Conservation (phyloP, 345 rosid species). For the Eucalyptus grandis region DNA sequence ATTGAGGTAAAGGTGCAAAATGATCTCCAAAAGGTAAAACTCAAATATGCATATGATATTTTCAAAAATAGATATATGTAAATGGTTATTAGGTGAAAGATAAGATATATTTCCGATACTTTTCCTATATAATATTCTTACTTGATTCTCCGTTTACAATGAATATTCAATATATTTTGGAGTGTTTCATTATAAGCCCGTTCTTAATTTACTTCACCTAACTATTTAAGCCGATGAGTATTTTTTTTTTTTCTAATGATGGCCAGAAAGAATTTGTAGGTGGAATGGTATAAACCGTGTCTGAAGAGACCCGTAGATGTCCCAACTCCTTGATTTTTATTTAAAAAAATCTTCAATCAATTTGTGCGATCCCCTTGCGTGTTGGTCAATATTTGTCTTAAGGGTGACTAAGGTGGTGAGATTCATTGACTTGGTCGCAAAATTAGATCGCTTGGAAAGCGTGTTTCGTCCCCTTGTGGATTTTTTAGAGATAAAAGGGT, state of each 20-base stretch:
- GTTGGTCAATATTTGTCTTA: background rate
- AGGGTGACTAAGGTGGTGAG: background rate
- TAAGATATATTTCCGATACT: background rate
- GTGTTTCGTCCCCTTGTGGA: background rate
- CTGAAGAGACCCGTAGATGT: background rate
- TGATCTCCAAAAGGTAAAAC: background rate
- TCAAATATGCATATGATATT: background rate
- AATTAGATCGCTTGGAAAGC: background rate
- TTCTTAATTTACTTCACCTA: background rate
- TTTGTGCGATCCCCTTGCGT: background rate
- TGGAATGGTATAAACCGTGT: background rate
- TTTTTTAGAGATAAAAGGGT: background rate
- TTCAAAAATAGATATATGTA: background rate
- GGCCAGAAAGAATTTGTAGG: background rate
- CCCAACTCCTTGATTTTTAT: background rate
- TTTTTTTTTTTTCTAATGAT: background rate
- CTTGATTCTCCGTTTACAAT: background rate
- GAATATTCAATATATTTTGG: background rate
- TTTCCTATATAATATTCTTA: background rate
- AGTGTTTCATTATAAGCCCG: background rate
- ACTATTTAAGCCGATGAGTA: background rate
- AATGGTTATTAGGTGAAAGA: background rate
- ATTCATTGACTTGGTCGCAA: background rate
- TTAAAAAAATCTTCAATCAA: background rate
- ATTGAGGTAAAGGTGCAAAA: background rate